Conservation (phyloP, 2,329 filamentous ascomycete species). For the Calonectria multiphialidica region DNA sequence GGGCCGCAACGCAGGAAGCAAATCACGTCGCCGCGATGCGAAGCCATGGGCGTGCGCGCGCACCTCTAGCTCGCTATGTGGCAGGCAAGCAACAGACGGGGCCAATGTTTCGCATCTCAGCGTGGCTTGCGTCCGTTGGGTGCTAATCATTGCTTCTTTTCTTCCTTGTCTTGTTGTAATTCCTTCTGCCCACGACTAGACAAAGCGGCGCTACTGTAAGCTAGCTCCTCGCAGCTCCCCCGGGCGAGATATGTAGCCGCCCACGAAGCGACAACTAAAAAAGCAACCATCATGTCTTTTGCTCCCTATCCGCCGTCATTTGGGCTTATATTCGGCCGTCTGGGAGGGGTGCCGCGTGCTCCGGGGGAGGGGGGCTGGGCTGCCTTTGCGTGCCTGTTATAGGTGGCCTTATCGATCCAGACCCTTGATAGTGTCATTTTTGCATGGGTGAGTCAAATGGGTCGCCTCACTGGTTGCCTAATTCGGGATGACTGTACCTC, state of each 20-base stretch:
- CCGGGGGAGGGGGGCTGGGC: neutral
- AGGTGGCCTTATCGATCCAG: neutral
- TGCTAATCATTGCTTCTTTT: neutral
- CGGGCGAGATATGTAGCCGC: too few species aligned
- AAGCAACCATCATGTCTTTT: neutral
- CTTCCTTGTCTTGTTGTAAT: neutral
- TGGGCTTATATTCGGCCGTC: neutral
- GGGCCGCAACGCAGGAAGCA: conserved; percentile 7
- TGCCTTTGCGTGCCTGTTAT: neutral
- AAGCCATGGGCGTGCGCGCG: neutral
- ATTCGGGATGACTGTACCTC: neutral
- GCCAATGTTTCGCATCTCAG: conserved; percentile 9
- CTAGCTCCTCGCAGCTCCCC: neutral
- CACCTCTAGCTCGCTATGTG: neutral
- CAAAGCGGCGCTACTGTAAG: neutral
- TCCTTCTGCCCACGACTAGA: neutral
- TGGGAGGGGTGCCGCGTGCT: conserved; percentile 1
- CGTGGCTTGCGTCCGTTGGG: neutral
- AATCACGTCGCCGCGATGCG: neutral
- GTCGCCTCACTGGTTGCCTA: conserved; percentile 7
- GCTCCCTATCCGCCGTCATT: neutral
- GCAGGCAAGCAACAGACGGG: neutral
- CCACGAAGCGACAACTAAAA: neutral
- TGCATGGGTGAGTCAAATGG: conserved; percentile 7
- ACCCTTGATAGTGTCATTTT: conserved; percentile 2